Evolutionary conservation across 768 basidiomycete genomes (phyloP), one percentile per base, ranked within the genome.

Genomic region (Mycena venus): DNA sequence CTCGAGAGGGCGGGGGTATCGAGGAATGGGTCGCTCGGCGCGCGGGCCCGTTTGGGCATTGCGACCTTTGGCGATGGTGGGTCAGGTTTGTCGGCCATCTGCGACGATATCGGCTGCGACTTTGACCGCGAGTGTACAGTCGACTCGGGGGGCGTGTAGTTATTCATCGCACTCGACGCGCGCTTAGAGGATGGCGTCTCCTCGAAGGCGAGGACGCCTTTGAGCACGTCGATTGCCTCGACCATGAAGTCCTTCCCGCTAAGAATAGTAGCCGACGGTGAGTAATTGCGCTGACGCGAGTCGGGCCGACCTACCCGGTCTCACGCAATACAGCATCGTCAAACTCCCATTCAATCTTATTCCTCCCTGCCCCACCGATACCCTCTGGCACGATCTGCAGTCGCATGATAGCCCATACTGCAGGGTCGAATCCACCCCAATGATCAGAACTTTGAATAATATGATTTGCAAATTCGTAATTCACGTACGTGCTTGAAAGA

Each of bases 261-360:
- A 83, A 64, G 75, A 78, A 68, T 64, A 44, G 25, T 21, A 79
- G 42, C 15, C 6, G 11, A 65, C 73, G 72, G 72, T 80, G 42
- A 75, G 77, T 72, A 75, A 70, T 73, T 27, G 79, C 31, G 74
- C 74, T 74, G 31, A 75, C 70, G 66, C 42, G 74, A 56, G 38
- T 32, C 25, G 55, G 73, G 72, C 36, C 66, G 55, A 90, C 96
- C 87, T 88, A 96, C 96, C 95, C 96, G 75, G 96, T 91, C 84
- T 98, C 96, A 80, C 96, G 94, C 85, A 97, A 96, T 19, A 97
- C 95, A 23, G 96, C 96, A 86, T 98, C 96, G 82, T 98, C 96
- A 25, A 97, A 86, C 85, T 96, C 95, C 96, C 96, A 98, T 78
- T 94, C 90, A 66, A 97, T 91, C 78, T 90, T 87, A 78, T 86